Evolutionary conservation across 805 yeast species (phyloP), one percentile per base, ranked within the genome.

Genomic region (Starmerella floricola): DNA sequence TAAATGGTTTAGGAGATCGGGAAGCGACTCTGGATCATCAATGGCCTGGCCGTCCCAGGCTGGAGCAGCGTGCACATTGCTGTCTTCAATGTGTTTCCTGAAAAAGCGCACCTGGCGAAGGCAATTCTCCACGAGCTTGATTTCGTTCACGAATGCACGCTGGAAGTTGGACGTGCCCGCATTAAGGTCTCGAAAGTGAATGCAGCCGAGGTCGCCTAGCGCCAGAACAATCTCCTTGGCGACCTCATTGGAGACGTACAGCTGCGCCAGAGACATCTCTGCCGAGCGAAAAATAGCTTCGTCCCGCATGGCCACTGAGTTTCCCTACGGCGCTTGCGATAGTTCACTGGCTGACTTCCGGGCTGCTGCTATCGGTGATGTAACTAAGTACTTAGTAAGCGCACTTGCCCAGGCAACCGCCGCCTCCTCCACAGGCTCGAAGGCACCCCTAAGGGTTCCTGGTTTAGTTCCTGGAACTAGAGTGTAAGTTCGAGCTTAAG

Each of bases 241-340:
- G 34, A 82, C 78, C 63, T 91, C 99, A 21, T 83, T 77, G 8
- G 97, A 88, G 46, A 91, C 76, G 61, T 84, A 88, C 53, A 91
- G 69, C 66, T 91, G 95, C 40, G 88, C 81, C 54, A 87, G 73
- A 37, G 94, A 76, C 97, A 91, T 93, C 57, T 83, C 94, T 79
- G 97, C 97, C 44, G 97, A 87, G 70, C 65, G 61, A 59, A 61
- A 61, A 47, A 61, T 53, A 30, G 65, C 65, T 53, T 61, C 65
- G 31, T 49, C 39, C 45, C 16, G 39, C 47, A 44, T 40, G 35
- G 36, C 30, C 8, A 28, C 33, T 11, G 23, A 12, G 8, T 15
- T 15, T 6, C n/a, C n/a, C 26, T 8, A 23, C 26, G 26, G 10
- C 10, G 10, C 26, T 23, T 23, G 26, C 26, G 26, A 23, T 23